phyloP scores from a whole-genome alignment of 208 protist species.

The Naegleria lovaniensis region DNA sequence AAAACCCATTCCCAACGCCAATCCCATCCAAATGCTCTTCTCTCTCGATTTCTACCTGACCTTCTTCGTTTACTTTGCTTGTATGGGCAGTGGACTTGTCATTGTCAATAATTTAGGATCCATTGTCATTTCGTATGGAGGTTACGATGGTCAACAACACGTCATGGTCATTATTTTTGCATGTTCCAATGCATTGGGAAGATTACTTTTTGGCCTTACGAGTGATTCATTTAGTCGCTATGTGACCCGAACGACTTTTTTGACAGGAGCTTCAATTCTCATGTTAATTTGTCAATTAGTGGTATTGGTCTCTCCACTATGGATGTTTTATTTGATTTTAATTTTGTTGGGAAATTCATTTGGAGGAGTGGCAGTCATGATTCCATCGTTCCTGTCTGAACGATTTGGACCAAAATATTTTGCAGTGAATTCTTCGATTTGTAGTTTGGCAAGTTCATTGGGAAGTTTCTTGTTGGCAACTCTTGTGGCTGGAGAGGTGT shows the following conservation, averaged over 20 bases:
- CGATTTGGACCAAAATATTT: constrained; percentile 7
- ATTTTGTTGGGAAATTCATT: not conserved
- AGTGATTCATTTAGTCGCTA: not conserved
- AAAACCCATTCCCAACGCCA: not conserved
- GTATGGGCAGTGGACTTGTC: not conserved
- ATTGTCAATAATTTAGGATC: constrained; percentile 19
- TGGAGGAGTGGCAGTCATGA: not conserved
- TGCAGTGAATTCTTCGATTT: not conserved
- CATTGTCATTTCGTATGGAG: not conserved
- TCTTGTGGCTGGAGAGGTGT: not conserved
- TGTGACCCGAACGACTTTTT: not conserved
- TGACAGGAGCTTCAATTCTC: not conserved
- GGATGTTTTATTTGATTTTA: not conserved
- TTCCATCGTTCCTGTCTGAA: not conserved
- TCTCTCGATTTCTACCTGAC: not conserved
- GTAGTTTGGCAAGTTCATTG: not conserved
- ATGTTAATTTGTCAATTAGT: not conserved
- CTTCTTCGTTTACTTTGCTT: not conserved
- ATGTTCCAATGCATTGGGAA: not conserved
- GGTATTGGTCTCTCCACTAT: not conserved
- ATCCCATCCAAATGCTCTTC: constrained; percentile 7
- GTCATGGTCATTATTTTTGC: not conserved
- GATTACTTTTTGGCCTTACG: not conserved
- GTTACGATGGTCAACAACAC: not conserved
- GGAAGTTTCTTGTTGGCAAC: not conserved